Percentiles rank a stretch among this genome's conserved stretches.
Evolutionary conservation across 192 early-diverging fungal species (phyloP).

Genomic region (Dissophora globulifera): DNA sequence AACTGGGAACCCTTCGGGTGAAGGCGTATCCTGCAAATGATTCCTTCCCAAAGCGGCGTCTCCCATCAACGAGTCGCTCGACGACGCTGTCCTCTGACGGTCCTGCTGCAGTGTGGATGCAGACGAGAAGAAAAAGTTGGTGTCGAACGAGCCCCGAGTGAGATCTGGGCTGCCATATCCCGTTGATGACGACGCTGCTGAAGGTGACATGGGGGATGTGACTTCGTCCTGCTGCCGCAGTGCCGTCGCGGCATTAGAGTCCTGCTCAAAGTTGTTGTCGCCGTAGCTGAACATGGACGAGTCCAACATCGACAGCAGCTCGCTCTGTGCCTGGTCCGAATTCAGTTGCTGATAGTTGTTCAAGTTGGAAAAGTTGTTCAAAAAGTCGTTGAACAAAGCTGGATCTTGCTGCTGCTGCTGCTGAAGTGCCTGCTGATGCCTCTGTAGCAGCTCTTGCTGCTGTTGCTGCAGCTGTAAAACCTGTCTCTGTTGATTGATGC

Average conservation of each 20-base stretch:
- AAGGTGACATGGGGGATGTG: conserved; percentile 12
- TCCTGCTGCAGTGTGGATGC: conserved; percentile 2
- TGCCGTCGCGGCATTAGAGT: not conserved
- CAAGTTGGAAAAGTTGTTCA: conserved; percentile 38
- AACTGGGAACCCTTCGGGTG: conserved; percentile 26
- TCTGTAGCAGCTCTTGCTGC: conserved; percentile 22
- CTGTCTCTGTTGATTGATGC: conserved; percentile 22
- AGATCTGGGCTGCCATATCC: conserved; percentile 27
- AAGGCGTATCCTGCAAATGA: conserved; percentile 21
- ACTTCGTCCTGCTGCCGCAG: not conserved
- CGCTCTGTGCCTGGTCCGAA: conserved; percentile 43
- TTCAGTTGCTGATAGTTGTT: conserved; percentile 51
- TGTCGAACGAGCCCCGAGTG: not conserved
- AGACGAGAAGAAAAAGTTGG: not conserved
- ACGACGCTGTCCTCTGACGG: conserved; percentile 8
- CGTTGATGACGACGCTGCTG: conserved; percentile 17
- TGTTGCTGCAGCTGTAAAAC: conserved; percentile 27
- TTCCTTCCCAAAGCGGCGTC: conserved; percentile 16
- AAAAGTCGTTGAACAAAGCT: conserved; percentile 12
- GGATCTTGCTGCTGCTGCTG: conserved; percentile 41
- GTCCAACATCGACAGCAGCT: conserved; percentile 40
- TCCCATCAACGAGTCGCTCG: conserved; percentile 16
- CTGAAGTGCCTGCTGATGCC: conserved; percentile 11
- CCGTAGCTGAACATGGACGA: conserved; percentile 24
- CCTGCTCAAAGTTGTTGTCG: not conserved